phyloP scores from a whole-genome alignment of 139 green algal species.

The Haematococcus sp. region DNA sequence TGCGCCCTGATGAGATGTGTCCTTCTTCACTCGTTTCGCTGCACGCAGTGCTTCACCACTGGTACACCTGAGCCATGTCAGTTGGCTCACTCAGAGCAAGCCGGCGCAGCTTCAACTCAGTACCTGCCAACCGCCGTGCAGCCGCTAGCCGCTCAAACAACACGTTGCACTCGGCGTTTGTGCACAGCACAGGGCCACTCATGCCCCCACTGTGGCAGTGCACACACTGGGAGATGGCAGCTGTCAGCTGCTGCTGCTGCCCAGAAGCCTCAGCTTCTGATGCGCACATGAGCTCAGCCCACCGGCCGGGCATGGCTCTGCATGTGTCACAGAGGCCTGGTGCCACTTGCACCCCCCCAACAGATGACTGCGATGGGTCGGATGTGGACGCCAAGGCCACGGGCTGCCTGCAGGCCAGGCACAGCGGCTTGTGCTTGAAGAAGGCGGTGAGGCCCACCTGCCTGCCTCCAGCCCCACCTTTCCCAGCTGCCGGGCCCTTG shows the following conservation, averaged over 20 bases:
- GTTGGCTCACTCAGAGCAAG: not conserved
- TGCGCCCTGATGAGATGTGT: too few species aligned
- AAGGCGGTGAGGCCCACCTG: conserved; percentile 40
- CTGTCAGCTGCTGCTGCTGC: conserved; percentile 8
- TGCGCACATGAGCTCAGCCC: conserved; percentile 20
- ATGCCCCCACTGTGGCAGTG: conserved; percentile 61
- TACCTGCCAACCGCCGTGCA: conserved; percentile 10
- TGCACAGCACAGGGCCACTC: conserved; percentile 50
- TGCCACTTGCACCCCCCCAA: not conserved
- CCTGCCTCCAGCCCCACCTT: not conserved
- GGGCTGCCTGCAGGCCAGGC: conserved; percentile 47
- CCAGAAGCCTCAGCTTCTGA: conserved; percentile 12
- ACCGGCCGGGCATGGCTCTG: not conserved
- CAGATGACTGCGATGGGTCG: too few species aligned
- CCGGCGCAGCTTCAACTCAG: conserved; percentile 12
- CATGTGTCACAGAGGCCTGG: conserved; percentile 52
- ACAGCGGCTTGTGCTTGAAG: conserved; percentile 44
- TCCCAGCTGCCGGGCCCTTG: not conserved
- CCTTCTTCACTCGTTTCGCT: too few species aligned
- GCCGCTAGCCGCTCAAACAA: conserved; percentile 45
- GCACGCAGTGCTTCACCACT: too few species aligned
- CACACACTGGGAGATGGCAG: conserved; percentile 36
- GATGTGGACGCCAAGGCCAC: not conserved
- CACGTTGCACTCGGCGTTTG: conserved; percentile 68
- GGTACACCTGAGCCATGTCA: too few species aligned